Evolutionary conservation across 2,329 filamentous ascomycete species (phyloP), one percentile per base, ranked within the genome.

Genomic region (Cordyceps farinosa): DNA sequence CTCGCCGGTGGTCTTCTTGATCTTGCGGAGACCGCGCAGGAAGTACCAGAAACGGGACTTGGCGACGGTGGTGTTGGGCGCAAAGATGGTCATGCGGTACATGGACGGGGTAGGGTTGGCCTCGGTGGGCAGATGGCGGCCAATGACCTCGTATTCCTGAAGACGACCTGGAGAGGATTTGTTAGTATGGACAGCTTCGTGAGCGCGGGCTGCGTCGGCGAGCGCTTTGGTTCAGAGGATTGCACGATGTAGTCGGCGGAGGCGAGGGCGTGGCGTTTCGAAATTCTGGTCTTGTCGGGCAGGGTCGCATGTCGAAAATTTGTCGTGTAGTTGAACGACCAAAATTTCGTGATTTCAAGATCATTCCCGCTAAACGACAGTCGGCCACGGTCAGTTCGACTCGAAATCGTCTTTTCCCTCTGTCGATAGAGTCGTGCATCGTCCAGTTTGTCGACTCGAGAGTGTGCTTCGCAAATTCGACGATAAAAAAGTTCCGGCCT

Each of bases 21-120:
- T 92, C 90, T 99, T 99, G 80, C 91, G 90, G 77, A 99, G 88
- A 87, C 96, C 96, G 83, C 92, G 92, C 82, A 99, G 85, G 88
- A 99, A 99, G 88, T 99, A 99, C 96, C 96, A 99, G 90, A 97
- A 99, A 78, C 95, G 91, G 79, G 93, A 97, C 90, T 99, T 99
- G 80, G 96, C 95, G 76, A 99, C 93, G 73, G 97, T 95, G 76
- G 89, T 86, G 85, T 99, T 99, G 74, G 92, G 91, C 73, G 95
- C 95, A 82, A 99, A 99, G 82, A 99, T 97, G 81, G 93, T 93
- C 95, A 99, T 99, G 83, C 95, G 93, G 90, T 98, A 99, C 82
- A 99, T 90, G 86, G 95, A 94, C 75, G 95, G 95, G 76, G 91
- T 92, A 77, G 94, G 92, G 87, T 97, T 96, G 80, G 90, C 86